Evolutionary conservation across 345 rosid species (phyloP), one percentile per base, ranked within the genome.

Genomic region (Rhizophora apiculata): DNA sequence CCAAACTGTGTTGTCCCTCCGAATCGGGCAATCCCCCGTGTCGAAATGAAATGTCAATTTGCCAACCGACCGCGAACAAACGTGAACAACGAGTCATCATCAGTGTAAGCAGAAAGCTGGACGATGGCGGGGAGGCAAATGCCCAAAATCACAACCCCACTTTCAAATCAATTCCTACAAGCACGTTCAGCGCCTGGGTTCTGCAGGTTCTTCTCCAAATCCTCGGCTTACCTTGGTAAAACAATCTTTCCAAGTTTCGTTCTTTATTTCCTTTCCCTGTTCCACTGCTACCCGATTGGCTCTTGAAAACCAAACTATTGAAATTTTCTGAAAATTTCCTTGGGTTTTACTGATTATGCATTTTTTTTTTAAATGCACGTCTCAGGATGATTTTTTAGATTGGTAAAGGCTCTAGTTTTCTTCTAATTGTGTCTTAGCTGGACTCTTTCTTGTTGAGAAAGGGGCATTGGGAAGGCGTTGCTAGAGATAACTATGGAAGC

Each of bases 61-160:
- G 11, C 11, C 48, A 2, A 39, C 13, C 11, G 48, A 39, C 48
- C 3, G 3, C 10, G 48, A 39, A 39, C 48, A 10, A 10, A 16
- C 2, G 48, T 11, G 13, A 39, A 10, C 48, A 11, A 11, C 36
- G 36, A 32, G 36, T 32, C 36, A 11, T 11, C 13, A 10, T 39
- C 48, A 11, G 48, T 39, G 16, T 6, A 11, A 2, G 15, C 15
- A 39, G 48, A 39, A 10, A 39, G 48, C 48, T 2, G 4, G 4
- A 39, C 29, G 49, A 85, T 91, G 92, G 87, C 94, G 52, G 82
- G 67, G 86, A 81, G 72, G 78, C 86, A 78, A 64, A 24, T 84
- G 58, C 64, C 80, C 68, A 74, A 68, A 68, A 72, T 21, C 52
- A 54, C 80, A 21, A 69, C 78, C 65, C 48, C 64, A 34, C 19